These are phyloP conservation scores for Lepiota brunneoincarnata DNA, from an alignment of 768 basidiomycete species.

Conservation along the genomic window DNA sequence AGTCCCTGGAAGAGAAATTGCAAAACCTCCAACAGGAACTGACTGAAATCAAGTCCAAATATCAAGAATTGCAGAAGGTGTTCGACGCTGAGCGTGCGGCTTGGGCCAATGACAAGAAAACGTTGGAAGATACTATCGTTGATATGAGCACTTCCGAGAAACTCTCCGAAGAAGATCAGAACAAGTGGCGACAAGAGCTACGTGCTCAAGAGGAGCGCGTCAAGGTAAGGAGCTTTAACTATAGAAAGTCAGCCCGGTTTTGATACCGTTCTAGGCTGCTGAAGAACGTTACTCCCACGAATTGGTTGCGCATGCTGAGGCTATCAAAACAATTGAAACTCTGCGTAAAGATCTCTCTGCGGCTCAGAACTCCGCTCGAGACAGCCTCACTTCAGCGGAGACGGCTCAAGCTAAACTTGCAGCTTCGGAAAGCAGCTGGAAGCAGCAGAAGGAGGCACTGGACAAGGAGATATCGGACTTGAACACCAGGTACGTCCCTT, in stretches of 20 bases:
- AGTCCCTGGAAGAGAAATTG: slow-evolving; percentile 62
- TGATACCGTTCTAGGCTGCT: slow-evolving; percentile 44
- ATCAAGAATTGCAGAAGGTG: slow-evolving; percentile 57
- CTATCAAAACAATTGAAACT: slow-evolving; percentile 67
- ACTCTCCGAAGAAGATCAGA: slow-evolving; percentile 59
- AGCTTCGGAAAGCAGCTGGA: slow-evolving; percentile 78
- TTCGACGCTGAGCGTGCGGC: slow-evolving; percentile 68
- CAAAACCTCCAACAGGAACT: slow-evolving; percentile 53
- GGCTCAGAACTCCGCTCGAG: slow-evolving; percentile 51
- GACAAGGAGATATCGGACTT: slow-evolving; percentile 78
- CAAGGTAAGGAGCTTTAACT: slow-evolving; percentile 39
- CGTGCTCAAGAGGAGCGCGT: slow-evolving; percentile 66
- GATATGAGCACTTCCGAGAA: slow-evolving; percentile 78
- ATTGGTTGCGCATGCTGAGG: slow-evolving; percentile 82
- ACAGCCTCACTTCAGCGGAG: slow-evolving; percentile 60
- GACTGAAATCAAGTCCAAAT: slow-evolving; percentile 41
- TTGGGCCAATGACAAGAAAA: slow-evolving; percentile 79
- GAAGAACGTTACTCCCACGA: slow-evolving; percentile 81
- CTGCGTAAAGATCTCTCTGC: slow-evolving; percentile 61
- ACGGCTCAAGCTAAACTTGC: slow-evolving; percentile 72
- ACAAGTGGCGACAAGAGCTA: slow-evolving; percentile 62
- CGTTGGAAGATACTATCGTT: slow-evolving; percentile 77
- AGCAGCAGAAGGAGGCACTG: slow-evolving; percentile 69
- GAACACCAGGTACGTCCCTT: slow-evolving; percentile 53
- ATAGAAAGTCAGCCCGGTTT: not conserved